A percentile compares a stretch with the other conserved stretches of the same genome.
Evolutionary conservation across 257 asterid species (phyloP).

Genomic region (Petunia secreta): DNA sequence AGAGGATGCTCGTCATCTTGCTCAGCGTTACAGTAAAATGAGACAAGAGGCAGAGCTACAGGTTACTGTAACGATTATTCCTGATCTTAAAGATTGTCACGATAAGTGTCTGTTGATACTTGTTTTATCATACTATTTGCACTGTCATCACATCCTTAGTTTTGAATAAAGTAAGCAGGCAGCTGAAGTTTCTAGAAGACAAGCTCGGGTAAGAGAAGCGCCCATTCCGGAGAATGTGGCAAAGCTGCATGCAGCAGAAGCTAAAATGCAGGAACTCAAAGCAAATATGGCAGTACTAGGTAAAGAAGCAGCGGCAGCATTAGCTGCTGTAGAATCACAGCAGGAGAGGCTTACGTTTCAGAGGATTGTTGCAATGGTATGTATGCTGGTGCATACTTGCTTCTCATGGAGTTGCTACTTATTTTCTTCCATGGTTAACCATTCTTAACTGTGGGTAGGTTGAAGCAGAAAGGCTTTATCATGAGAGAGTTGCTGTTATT

Average conservation of each 20-base stretch:
- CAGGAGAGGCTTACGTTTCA: conserved; percentile 96
- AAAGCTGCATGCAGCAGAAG: conserved; percentile 84
- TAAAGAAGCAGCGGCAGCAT: conserved; percentile 94
- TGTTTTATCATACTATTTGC: neutral
- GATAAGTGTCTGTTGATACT: neutral
- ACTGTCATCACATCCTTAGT: conserved; percentile 14
- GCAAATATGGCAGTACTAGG: conserved; percentile 97
- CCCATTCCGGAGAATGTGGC: conserved; percentile 93
- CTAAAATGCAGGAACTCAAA: conserved; percentile 90
- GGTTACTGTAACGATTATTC: conserved; percentile 45
- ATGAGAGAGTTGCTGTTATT: conserved; percentile 91
- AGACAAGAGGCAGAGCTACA: conserved; percentile 98
- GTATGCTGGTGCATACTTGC: conserved; percentile 26
- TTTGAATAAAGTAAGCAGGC: conserved; percentile 60
- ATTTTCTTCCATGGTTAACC: neutral
- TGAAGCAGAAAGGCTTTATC: conserved; percentile 89
- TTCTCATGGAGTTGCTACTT: neutral
- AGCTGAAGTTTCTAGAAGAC: conserved; percentile 88
- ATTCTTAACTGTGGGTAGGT: conserved; percentile 47
- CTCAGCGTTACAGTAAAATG: conserved; percentile 95
- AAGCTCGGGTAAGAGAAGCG: conserved; percentile 92
- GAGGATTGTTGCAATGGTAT: conserved; percentile 92
- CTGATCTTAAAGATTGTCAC: neutral
- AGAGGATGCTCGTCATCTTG: conserved; percentile 99
- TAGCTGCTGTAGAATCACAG: conserved; percentile 94